A percentile compares a stretch with the other conserved stretches of the same genome.
These are phyloP conservation scores for Ustilago curta DNA, from an alignment of 1,284 basidiomycete species.

Conservation along the genomic window DNA sequence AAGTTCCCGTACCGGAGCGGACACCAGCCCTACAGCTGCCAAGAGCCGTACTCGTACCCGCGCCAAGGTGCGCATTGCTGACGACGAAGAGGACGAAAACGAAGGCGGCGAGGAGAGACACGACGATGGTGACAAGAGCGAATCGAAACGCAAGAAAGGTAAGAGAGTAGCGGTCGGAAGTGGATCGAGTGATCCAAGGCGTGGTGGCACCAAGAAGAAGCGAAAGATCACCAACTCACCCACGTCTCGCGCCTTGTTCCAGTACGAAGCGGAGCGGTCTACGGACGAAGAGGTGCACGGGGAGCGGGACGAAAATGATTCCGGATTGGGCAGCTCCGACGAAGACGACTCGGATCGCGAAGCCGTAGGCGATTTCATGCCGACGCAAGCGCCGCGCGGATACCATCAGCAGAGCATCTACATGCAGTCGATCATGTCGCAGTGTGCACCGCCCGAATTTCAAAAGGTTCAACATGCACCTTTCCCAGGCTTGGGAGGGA, in stretches of 20 bases:
- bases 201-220: conserved; percentile 19
- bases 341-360: conserved; percentile 77
- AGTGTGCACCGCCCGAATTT: conserved; percentile 51
- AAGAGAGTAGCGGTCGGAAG: conserved; percentile 9
- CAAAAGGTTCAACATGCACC: conserved; percentile 27
- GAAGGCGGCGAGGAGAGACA: not conserved
- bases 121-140: conserved; percentile 3
- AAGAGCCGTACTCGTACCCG: conserved; percentile 16
- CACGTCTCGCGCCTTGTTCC: conserved; percentile 72
- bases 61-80: conserved; percentile 9
- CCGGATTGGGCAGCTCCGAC: conserved; percentile 70
- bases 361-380: conserved; percentile 74
- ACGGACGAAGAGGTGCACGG: conserved; percentile 78
- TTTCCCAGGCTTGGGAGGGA: conserved; percentile 55
- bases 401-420: conserved; percentile 70
- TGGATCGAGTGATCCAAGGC: not conserved
- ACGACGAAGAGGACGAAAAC: conserved; percentile 14
- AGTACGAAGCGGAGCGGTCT: conserved; percentile 79
- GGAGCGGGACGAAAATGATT: conserved; percentile 72
- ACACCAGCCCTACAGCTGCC: conserved; percentile 26
- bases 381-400: conserved; percentile 80
- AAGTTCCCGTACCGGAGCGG: not conserved
- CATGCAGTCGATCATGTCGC: conserved; percentile 62
- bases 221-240: conserved; percentile 65
- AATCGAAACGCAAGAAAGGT: conserved; percentile 22